phyloP scores from a whole-genome alignment of 192 early-diverging fungal genomes.

The Coemansia guatemalensis region DNA sequence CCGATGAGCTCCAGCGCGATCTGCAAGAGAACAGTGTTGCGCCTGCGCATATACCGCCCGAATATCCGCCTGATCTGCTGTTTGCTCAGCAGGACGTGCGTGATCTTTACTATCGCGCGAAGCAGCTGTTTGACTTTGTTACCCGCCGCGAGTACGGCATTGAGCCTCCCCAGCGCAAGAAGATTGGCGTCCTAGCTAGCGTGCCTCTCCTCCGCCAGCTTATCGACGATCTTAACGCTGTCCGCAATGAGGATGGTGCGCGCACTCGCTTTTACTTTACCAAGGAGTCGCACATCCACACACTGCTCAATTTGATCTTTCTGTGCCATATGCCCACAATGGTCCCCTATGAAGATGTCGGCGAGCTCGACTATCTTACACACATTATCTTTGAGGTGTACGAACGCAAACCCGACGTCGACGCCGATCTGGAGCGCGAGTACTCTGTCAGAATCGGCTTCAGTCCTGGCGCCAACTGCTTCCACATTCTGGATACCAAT shows the following conservation, averaged over 20 bases:
- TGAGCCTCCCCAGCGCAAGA: slow-evolving; percentile 72
- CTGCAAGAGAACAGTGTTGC: background rate
- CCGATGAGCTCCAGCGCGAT: slow-evolving; percentile 21
- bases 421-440: slow-evolving; percentile 59
- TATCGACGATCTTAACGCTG: slow-evolving; percentile 63
- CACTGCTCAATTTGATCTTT: slow-evolving; percentile 88
- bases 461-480: slow-evolving; percentile 86
- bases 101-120: slow-evolving; percentile 78
- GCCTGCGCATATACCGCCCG: slow-evolving; percentile 9
- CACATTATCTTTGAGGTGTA: slow-evolving; percentile 98
- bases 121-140: slow-evolving; percentile 90
- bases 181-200: slow-evolving; percentile 82
- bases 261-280: slow-evolving; percentile 89
- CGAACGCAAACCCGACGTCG: slow-evolving; percentile 66
- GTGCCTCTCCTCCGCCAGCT: slow-evolving; percentile 78
- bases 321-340: slow-evolving; percentile 79
- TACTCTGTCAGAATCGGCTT: slow-evolving; percentile 89
- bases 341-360: slow-evolving; percentile 61
- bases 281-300: slow-evolving; percentile 93
- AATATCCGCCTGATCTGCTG: slow-evolving; percentile 50
- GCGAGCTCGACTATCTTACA: slow-evolving; percentile 94
- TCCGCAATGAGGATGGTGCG: slow-evolving; percentile 13
- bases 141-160: slow-evolving; percentile 94
- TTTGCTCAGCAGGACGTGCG: slow-evolving; percentile 57
- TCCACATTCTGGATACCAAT: slow-evolving; percentile 85